A percentile compares a stretch with the other conserved stretches of the same genome.
Conservation (phyloP, 108 stramenopile genomes). For the Aurantiochytrium sp. region DNA sequence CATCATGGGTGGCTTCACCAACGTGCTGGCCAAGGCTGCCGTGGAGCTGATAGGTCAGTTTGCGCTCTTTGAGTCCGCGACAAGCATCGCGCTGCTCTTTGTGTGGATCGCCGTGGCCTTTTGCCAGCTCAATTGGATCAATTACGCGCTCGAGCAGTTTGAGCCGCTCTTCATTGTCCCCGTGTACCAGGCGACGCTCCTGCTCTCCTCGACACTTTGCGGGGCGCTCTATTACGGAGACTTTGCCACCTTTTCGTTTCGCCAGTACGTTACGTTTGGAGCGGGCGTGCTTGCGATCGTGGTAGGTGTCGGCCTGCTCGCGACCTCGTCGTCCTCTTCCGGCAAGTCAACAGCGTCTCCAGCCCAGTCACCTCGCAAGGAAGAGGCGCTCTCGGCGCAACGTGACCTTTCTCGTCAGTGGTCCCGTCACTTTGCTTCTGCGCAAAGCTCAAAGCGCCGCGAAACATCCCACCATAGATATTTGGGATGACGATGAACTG, state of each 20-base stretch:
- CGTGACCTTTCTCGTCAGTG: no score
- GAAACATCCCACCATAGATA: background rate
- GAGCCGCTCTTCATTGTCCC: slow-evolving; percentile 19
- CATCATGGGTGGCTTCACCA: slow-evolving; percentile 25
- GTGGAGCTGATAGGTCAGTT: slow-evolving; percentile 10
- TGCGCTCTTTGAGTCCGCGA: background rate
- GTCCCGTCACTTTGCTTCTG: background rate
- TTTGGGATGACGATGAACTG: no score
- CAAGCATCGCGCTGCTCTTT: background rate
- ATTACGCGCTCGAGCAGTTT: background rate
- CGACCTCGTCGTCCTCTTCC: background rate
- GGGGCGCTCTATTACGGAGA: slow-evolving; percentile 10
- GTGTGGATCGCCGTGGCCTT: background rate
- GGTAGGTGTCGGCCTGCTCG: background rate
- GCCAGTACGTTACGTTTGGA: slow-evolving; percentile 4
- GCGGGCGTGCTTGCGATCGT: slow-evolving; percentile 8
- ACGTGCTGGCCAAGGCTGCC: slow-evolving; percentile 16
- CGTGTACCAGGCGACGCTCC: slow-evolving; percentile 30
- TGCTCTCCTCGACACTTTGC: background rate
- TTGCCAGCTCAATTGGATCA: slow-evolving; percentile 9
- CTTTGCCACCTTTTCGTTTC: background rate
- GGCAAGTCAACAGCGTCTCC: no score
- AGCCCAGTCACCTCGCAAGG: no score
- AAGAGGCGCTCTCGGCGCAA: no score
- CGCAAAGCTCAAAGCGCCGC: background rate